A percentile compares a stretch with the other conserved stretches of the same genome.
phyloP scores from a whole-genome alignment of 75 land plant genomes.

The Picea sitchensis region DNA sequence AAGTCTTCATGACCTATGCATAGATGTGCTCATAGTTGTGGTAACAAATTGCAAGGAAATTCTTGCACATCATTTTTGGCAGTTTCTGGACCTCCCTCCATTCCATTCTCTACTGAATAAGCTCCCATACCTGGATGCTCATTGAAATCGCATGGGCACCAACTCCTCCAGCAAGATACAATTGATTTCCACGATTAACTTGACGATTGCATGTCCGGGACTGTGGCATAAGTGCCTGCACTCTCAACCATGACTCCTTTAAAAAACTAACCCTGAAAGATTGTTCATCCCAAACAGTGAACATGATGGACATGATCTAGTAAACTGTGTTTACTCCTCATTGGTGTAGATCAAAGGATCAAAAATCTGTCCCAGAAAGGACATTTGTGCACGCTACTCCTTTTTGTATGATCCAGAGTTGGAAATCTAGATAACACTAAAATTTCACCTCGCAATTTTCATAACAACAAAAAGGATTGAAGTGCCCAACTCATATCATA shows the following conservation, averaged over 20 bases:
- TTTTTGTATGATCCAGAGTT: no score
- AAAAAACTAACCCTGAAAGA: no score
- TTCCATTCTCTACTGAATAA: conserved; percentile 8
- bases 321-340: no score
- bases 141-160: conserved; percentile 58
- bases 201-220: conserved; percentile 30
- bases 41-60: conserved; percentile 49
- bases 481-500: no score
- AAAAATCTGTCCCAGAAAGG: no score
- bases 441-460: no score
- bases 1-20: conserved; percentile 45
- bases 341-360: no score
- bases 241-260: conserved; percentile 25
- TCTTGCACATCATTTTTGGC: conserved; percentile 56
- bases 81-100: conserved; percentile 43
- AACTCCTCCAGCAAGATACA: conserved; percentile 49
- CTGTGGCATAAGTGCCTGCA: conserved; percentile 17
- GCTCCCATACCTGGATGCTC: conserved; percentile 55
- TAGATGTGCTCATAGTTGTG: conserved; percentile 63
- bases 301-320: no score
- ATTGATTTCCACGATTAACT: conserved; percentile 25
- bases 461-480: no score
- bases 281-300: no score
- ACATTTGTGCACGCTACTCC: no score
- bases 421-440: no score